A percentile compares a stretch with the other conserved stretches of the same genome.
phyloP scores from a whole-genome alignment of 2,329 filamentous ascomycete species.

The Pyrenochaeta sp. region DNA sequence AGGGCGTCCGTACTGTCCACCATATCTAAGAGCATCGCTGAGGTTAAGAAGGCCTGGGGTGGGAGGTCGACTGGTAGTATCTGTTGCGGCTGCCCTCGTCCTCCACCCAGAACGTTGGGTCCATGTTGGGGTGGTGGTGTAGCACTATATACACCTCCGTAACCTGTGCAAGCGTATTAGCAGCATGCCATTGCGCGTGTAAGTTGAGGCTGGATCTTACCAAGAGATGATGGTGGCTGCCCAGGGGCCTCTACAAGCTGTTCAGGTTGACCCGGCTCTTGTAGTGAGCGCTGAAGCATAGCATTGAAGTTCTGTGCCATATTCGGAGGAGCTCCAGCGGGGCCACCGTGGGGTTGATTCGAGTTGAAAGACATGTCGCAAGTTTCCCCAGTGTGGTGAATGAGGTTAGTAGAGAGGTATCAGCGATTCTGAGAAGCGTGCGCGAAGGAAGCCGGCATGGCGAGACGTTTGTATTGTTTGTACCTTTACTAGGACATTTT shows the following conservation, averaged over 20 bases:
- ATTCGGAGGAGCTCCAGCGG: conserved; percentile 40
- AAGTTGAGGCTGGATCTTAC: conserved; percentile 22
- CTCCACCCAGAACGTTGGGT: conserved; percentile 41
- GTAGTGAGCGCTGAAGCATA: conserved; percentile 49
- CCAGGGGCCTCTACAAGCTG: conserved; percentile 32
- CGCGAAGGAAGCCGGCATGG: conserved; percentile 38
- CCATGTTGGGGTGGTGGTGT: conserved; percentile 62
- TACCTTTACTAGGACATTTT: conserved; percentile 21
- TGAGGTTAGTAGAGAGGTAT: conserved; percentile 12
- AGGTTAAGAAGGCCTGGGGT: conserved; percentile 98
- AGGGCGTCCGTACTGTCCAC: conserved; percentile 77
- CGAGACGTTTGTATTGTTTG: conserved; percentile 30
- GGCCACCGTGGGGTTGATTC: conserved; percentile 40
- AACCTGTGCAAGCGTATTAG: conserved; percentile 38
- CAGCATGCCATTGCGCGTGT: conserved; percentile 7
- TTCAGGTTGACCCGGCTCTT: conserved; percentile 37
- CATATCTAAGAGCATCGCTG: conserved; percentile 91
- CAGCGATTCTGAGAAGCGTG: conserved; percentile 32
- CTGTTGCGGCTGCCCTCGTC: conserved; percentile 31
- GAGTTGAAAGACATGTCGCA: conserved; percentile 38
- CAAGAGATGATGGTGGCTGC: conserved; percentile 35
- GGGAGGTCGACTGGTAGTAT: conserved; percentile 62
- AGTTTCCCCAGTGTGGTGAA: conserved; percentile 4
- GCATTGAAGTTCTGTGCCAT: conserved; percentile 46
- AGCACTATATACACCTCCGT: conserved; percentile 47